A percentile compares a stretch with the other conserved stretches of the same genome.
phyloP scores from a whole-genome alignment of 495 filamentous ascomycete species.

The Pseudevernia furfuracea region DNA sequence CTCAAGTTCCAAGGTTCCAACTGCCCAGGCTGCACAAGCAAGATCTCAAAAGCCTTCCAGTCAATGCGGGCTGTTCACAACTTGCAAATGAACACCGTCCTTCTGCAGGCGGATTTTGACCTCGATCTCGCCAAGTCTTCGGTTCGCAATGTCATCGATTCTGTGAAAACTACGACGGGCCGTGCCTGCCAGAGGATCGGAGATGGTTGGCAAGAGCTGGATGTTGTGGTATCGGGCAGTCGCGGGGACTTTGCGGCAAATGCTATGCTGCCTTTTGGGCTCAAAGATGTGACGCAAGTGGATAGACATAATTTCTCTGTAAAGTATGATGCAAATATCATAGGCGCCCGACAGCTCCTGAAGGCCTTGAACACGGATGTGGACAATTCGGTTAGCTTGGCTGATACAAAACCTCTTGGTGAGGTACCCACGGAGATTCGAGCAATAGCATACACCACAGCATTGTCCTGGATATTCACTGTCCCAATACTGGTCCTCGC shows the following conservation, averaged over 20 bases:
- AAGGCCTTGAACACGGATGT: constrained; percentile 33
- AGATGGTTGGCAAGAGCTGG: neutral
- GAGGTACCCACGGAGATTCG: constrained; percentile 30
- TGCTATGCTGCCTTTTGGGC: neutral
- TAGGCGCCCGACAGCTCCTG: constrained; percentile 51
- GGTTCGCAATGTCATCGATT: constrained; percentile 40
- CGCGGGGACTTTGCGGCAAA: constrained; percentile 1
- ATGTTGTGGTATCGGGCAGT: constrained; percentile 25
- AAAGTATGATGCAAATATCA: constrained; percentile 44
- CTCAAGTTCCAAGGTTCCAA: constrained; percentile 8
- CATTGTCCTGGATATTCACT: constrained; percentile 53
- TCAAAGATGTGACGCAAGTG: constrained; percentile 7
- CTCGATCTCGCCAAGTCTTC: constrained; percentile 34
- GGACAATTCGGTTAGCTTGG: constrained; percentile 36
- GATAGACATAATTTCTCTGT: constrained; percentile 43
- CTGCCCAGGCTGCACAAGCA: constrained; percentile 3
- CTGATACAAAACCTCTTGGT: constrained; percentile 28
- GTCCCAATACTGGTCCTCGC: constrained; percentile 68
- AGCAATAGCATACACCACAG: constrained; percentile 48
- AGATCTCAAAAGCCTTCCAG: constrained; percentile 3
- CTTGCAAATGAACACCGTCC: constrained; percentile 51
- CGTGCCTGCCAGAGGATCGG: constrained; percentile 45
- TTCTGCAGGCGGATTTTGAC: constrained; percentile 56
- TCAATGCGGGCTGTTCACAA: constrained; percentile 33
- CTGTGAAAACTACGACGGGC: constrained; percentile 48